Conservation (phyloP, 2,329 filamentous ascomycete species). For the Sporothrix inflata region DNA sequence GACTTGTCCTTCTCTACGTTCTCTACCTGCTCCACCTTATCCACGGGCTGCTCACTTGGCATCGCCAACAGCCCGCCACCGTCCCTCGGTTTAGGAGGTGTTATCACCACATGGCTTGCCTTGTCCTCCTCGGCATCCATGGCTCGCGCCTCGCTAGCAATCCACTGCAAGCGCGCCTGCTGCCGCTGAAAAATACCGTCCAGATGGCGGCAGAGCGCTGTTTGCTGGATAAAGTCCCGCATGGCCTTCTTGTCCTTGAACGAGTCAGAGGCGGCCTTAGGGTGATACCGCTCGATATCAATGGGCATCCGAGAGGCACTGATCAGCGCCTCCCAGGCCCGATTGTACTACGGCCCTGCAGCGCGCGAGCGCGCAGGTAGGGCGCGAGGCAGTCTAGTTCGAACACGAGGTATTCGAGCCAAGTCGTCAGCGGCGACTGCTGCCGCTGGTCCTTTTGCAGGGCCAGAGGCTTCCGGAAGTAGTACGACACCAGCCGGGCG, state of each 20-base stretch:
- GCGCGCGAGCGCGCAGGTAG: neutral
- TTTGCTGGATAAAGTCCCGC: neutral
- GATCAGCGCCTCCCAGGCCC: neutral
- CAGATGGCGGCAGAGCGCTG: neutral
- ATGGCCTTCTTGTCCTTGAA: too few species aligned
- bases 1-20: too few species aligned
- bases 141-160: neutral
- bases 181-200: neutral
- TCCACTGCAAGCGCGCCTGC: neutral
- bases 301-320: too few species aligned
- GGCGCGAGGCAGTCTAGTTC: neutral
- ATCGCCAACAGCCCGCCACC: too few species aligned
- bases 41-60: too few species aligned
- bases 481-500: neutral
- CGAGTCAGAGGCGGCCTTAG: too few species aligned
- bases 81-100: too few species aligned
- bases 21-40: too few species aligned
- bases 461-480: neutral
- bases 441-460: neutral
- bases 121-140: neutral
- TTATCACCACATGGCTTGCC: too few species aligned
- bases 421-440: neutral
- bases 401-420: neutral
- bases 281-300: too few species aligned
- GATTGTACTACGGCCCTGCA: neutral